These are phyloP conservation scores for Eucalyptus melliodora DNA, from an alignment of 345 rosid genomes.

Conservation along the genomic window DNA sequence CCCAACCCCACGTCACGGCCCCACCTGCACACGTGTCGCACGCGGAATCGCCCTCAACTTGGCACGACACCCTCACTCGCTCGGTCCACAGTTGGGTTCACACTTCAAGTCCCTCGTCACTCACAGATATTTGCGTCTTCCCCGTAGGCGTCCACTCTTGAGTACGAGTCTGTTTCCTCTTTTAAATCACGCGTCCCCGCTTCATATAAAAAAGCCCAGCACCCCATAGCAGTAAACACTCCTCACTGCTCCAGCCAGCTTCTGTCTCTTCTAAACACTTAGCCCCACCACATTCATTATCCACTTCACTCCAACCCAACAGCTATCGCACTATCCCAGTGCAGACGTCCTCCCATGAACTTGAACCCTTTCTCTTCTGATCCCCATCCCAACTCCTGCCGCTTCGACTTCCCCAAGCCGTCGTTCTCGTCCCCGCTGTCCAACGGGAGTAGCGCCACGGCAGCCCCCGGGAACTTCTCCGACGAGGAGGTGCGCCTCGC, in stretches of 20 bases:
- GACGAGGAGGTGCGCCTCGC: conserved; percentile 52
- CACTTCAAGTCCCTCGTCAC: neutral
- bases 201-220: neutral
- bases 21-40: neutral
- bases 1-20: neutral
- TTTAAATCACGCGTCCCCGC: neutral
- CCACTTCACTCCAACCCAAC: neutral
- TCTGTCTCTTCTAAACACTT: neutral
- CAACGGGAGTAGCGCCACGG: neutral
- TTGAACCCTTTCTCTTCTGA: conserved; percentile 4
- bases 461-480: conserved; percentile 4
- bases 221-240: too few species aligned
- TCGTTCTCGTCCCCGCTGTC: neutral
- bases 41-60: neutral
- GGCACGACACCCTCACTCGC: neutral
- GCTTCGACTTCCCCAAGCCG: neutral
- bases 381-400: conserved; percentile 1
- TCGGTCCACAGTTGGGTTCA: neutral
- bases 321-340: neutral
- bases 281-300: neutral
- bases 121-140: neutral
- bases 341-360: conserved; percentile 4
- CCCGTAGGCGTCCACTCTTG: neutral
- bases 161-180: neutral
- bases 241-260: neutral